Evolutionary conservation across 2,329 filamentous ascomycete species (phyloP).

Genomic region (Pseudopyrenochaeta lycopersici): DNA sequence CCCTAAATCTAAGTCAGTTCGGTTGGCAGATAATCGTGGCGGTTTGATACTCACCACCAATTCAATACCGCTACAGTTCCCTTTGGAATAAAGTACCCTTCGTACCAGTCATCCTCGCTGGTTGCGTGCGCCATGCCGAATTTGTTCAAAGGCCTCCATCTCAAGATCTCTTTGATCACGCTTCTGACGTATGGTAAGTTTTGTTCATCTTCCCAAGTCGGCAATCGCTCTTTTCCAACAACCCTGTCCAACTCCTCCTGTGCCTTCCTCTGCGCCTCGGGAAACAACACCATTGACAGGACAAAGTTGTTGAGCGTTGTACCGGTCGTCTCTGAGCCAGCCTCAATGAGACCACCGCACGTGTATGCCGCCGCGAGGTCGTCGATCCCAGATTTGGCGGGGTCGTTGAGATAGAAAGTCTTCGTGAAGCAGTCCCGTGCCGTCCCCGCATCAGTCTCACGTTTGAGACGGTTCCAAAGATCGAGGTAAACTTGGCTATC

Average conservation of each 20-base stretch:
- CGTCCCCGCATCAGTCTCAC: conserved; percentile 38
- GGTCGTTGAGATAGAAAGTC: conserved; percentile 45
- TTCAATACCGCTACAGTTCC: conserved; percentile 44
- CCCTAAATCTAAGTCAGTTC: conserved; percentile 20
- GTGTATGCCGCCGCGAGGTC: conserved; percentile 46
- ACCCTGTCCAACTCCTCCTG: conserved; percentile 42
- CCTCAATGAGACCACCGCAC: conserved; percentile 45
- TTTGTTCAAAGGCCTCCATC: conserved; percentile 44
- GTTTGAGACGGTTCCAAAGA: conserved; percentile 44
- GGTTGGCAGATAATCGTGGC: too few species aligned
- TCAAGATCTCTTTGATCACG: conserved; percentile 41
- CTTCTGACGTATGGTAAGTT: conserved; percentile 47
- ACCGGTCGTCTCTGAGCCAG: conserved; percentile 43
- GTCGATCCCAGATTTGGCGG: conserved; percentile 43
- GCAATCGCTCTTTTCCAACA: conserved; percentile 39
- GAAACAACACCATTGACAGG: conserved; percentile 40
- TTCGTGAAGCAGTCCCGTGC: conserved; percentile 46
- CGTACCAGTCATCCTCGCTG: conserved; percentile 45
- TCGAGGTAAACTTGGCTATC: conserved; percentile 44
- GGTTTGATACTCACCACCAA: conserved; percentile 36
- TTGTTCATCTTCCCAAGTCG: conserved; percentile 42
- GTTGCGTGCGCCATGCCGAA: conserved; percentile 47
- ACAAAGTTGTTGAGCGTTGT: conserved; percentile 44
- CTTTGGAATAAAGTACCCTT: conserved; percentile 52
- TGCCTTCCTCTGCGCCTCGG: conserved; percentile 32